These are phyloP conservation scores for Arthroderma sp. DNA, from an alignment of 2,329 filamentous ascomycete genomes.

Conservation along the genomic window DNA sequence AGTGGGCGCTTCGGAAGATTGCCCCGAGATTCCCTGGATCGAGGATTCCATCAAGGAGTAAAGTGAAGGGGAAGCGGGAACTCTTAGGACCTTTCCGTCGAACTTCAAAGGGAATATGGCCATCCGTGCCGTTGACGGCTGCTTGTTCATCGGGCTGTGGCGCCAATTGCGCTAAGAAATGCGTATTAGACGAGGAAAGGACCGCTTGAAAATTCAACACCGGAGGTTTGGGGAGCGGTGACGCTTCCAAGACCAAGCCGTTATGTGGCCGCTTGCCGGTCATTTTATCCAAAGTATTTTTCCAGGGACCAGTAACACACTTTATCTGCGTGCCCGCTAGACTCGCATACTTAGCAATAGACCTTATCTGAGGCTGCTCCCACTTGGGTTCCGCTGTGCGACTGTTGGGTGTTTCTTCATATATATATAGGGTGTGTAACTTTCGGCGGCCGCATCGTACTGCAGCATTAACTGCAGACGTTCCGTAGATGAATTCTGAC, in stretches of 20 bases:
- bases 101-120: slow-evolving; percentile 31
- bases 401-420: slow-evolving; percentile 42
- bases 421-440: slow-evolving; percentile 75
- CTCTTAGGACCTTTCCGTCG: neutral
- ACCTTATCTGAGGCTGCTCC: slow-evolving; percentile 10
- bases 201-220: slow-evolving; percentile 47
- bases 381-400: slow-evolving; percentile 35
- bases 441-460: slow-evolving; percentile 57
- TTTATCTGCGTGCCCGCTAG: slow-evolving; percentile 42
- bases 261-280: slow-evolving; percentile 76
- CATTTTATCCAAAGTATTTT: slow-evolving; percentile 70
- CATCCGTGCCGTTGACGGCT: slow-evolving; percentile 55
- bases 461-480: slow-evolving; percentile 67
- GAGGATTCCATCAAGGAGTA: slow-evolving; percentile 41
- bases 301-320: slow-evolving; percentile 48
- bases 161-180: slow-evolving; percentile 50
- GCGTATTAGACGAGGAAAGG: slow-evolving; percentile 33
- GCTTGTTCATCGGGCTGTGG: slow-evolving; percentile 64
- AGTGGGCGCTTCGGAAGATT: slow-evolving; percentile 77
- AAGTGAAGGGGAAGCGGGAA: slow-evolving; percentile 28
- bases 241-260: slow-evolving; percentile 75
- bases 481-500: slow-evolving; percentile 84
- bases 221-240: slow-evolving; percentile 62
- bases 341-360: slow-evolving; percentile 31
- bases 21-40: slow-evolving; percentile 86